phyloP scores from a whole-genome alignment of 2,329 filamentous ascomycete genomes.

The Botrytis pseudocinerea region DNA sequence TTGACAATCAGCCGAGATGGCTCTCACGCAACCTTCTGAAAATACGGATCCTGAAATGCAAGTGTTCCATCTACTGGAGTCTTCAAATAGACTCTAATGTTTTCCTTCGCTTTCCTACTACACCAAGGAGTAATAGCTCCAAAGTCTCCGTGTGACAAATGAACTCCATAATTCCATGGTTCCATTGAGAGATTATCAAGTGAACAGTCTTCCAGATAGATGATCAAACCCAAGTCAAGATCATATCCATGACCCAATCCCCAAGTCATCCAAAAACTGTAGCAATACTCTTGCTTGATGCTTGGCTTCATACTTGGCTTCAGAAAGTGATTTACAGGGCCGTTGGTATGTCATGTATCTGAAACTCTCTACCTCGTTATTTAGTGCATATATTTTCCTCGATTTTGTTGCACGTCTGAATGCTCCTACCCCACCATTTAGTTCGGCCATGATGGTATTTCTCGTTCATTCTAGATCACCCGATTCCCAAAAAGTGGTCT shows the following conservation, averaged over 20 bases:
- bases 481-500: background rate
- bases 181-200: background rate
- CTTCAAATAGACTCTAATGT: background rate
- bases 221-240: background rate
- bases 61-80: background rate
- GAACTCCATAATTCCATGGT: background rate
- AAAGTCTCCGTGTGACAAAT: background rate
- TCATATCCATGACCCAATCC: background rate
- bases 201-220: background rate
- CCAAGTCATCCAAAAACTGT: background rate
- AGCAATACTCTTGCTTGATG: background rate
- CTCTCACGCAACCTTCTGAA: background rate
- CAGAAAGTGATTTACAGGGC: background rate
- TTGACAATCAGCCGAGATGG: background rate
- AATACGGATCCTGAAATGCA: background rate
- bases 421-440: background rate
- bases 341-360: background rate
- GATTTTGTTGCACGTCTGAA: background rate
- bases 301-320: background rate
- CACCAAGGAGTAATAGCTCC: background rate
- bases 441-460: background rate
- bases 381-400: background rate
- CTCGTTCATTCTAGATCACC: background rate
- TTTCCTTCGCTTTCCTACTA: rapidly evolving
- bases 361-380: background rate